Percentiles rank a stretch among this genome's conserved stretches.
Evolutionary conservation across 345 rosid genomes (phyloP).

Genomic region (Camelina sativa): DNA sequence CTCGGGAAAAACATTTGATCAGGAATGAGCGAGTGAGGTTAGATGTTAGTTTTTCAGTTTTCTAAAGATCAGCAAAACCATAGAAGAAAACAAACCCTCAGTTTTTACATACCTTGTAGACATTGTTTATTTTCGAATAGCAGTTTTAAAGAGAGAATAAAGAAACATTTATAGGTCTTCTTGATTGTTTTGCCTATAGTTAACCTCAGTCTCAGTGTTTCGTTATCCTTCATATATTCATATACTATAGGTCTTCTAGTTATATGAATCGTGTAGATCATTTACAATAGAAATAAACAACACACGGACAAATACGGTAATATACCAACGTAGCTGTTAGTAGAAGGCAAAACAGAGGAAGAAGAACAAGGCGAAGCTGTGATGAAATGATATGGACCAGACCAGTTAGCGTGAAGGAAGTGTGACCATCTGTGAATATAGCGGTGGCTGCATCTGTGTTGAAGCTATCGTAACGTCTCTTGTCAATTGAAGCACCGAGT

Average conservation of each 20-base stretch:
- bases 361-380: constrained; percentile 45
- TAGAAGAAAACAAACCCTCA: background rate
- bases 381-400: constrained; percentile 64
- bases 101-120: constrained; percentile 1
- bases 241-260: constrained; percentile 1
- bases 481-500: constrained; percentile 65
- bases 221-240: background rate
- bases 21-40: constrained; percentile 4
- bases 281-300: constrained; percentile 28
- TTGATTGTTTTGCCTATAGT: background rate
- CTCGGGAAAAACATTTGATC: constrained; percentile 83
- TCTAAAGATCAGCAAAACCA: constrained; percentile 8
- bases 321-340: constrained; percentile 20
- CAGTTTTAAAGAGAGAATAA: constrained; percentile 3
- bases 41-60: constrained; percentile 6
- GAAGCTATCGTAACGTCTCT: constrained; percentile 57
- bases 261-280: constrained; percentile 17
- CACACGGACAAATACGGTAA: constrained; percentile 1
- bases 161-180: background rate
- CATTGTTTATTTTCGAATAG: constrained; percentile 13
- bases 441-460: constrained; percentile 40
- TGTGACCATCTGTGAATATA: constrained; percentile 57
- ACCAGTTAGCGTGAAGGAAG: constrained; percentile 53
- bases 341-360: constrained; percentile 27
- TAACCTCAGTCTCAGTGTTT: background rate